Evolutionary conservation across 1,139 yeast species (phyloP), one percentile per base, ranked within the genome.

Genomic region (Nematodospora anomalae): DNA sequence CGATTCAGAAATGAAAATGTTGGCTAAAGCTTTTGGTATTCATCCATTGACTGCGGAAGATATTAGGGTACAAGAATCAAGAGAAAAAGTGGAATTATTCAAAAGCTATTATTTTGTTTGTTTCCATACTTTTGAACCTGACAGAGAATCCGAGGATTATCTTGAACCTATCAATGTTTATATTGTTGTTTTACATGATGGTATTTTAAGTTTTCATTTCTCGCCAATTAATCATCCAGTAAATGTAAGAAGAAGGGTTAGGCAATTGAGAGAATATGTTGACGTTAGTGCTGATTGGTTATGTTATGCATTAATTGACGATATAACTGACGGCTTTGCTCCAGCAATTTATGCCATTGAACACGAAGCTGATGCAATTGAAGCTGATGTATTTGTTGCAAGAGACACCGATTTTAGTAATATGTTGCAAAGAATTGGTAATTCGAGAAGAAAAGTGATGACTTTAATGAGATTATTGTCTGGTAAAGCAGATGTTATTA

Each of bases 401-500:
- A 49, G 64, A 30, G 64, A 57, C 26, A 35, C 53, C 15, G 89
- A 85, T 54, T 82, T 83, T 48, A 72, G 84, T 40, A 65, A 66
- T 33, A 83, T 86, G 87, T 67, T 89, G 52, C 74, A 78, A 46
- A 74, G 83, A 45, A 86, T 89, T 49, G 96, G 96, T 38, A 90
- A 86, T 53, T 80, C 95, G 14, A 76, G 97, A 56, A 73, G 90
- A 46, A 84, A 83, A 55, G 92, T 88, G 26, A 89, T 89, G 96
- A 83, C 43, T 12, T 68, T 92, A 55, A 82, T 92, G 86, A 74
- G 98, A 52, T 69, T 92, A 44, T 71, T 92, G 36, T 82, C 95
- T 18, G 96, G 96, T 44, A 92, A 92, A 59, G 97, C 98, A 0
- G 98, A 94, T 60, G 98, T 92, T 41, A 88, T 92, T 52, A 86